Percentiles rank a stretch among this genome's conserved stretches.
These are phyloP conservation scores for Hansenula lynferdii DNA, from an alignment of 1,139 yeast genomes.

Conservation along the genomic window DNA sequence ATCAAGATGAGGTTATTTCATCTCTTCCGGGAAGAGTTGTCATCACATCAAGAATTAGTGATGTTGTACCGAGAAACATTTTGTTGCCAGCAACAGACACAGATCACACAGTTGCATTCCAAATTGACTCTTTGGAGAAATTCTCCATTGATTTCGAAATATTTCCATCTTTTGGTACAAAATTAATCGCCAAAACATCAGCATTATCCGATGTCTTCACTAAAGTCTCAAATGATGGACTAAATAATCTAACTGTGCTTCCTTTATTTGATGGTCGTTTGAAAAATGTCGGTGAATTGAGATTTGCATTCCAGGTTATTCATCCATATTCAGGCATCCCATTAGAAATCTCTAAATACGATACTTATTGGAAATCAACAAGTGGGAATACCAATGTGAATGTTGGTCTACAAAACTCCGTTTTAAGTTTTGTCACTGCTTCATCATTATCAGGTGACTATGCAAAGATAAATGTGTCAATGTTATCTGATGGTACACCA, in stretches of 20 bases:
- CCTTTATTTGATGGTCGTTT: constrained; percentile 83
- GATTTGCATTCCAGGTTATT: constrained; percentile 76
- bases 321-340: constrained; percentile 87
- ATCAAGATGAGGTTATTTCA: constrained; percentile 38
- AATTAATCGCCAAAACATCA: constrained; percentile 84
- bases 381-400: constrained; percentile 30
- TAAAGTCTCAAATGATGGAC: constrained; percentile 27
- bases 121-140: constrained; percentile 73
- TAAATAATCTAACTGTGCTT: constrained; percentile 39
- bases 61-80: constrained; percentile 82
- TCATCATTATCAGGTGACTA: constrained; percentile 86
- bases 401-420: constrained; percentile 24
- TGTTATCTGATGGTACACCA: constrained; percentile 81
- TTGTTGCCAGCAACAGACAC: constrained; percentile 73
- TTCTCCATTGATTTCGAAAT: constrained; percentile 86
- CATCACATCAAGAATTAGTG: constrained; percentile 63
- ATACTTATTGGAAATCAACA: constrained; percentile 95
- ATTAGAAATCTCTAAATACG: constrained; percentile 86
- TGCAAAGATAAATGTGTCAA: constrained; percentile 61
- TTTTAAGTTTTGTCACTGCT: constrained; percentile 81
- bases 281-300: constrained; percentile 76
- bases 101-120: constrained; percentile 75
- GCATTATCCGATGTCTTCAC: constrained; percentile 57
- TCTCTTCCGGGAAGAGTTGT: constrained; percentile 66
- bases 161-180: constrained; percentile 91